phyloP scores from a whole-genome alignment of 208 protist species.

The Blastocrithidia nonstop region DNA sequence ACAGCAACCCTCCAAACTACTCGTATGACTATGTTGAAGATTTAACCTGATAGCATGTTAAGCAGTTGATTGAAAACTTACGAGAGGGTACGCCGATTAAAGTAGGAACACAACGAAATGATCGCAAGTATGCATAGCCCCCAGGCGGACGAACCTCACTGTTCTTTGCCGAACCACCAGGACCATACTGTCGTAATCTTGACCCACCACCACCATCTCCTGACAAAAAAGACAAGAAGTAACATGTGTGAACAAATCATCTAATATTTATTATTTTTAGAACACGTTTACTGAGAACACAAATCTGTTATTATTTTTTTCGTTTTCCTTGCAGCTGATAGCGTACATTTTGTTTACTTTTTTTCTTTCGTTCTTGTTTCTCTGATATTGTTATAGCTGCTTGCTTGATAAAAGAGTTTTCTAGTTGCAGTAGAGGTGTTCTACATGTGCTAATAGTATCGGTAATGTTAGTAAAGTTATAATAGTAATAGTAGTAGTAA shows the following conservation, averaged over 20 bases:
- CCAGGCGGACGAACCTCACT: conserved; percentile 73
- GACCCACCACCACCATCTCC: conserved; percentile 14
- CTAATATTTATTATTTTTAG: too few species aligned
- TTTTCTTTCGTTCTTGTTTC: too few species aligned
- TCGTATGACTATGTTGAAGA: conserved; percentile 84
- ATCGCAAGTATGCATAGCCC: conserved; percentile 56
- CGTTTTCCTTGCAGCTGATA: too few species aligned
- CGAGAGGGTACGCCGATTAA: conserved; percentile 58
- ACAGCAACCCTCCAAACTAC: conserved; percentile 79
- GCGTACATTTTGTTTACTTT: too few species aligned
- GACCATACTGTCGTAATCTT: conserved; percentile 75
- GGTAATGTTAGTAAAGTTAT: too few species aligned
- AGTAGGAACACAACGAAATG: conserved; percentile 50
- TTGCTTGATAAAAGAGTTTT: too few species aligned
- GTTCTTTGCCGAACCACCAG: conserved; percentile 69
- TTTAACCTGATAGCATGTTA: conserved; percentile 74
- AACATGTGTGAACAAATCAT: not conserved
- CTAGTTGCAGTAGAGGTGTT: too few species aligned
- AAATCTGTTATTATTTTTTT: too few species aligned
- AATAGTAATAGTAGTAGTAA: too few species aligned
- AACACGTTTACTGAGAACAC: too few species aligned
- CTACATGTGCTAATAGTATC: too few species aligned
- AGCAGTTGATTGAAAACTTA: conserved; percentile 64
- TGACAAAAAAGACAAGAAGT: not conserved
- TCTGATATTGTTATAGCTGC: too few species aligned